phyloP scores from a whole-genome alignment of 768 basidiomycete species.

The Tulasnella calospora region DNA sequence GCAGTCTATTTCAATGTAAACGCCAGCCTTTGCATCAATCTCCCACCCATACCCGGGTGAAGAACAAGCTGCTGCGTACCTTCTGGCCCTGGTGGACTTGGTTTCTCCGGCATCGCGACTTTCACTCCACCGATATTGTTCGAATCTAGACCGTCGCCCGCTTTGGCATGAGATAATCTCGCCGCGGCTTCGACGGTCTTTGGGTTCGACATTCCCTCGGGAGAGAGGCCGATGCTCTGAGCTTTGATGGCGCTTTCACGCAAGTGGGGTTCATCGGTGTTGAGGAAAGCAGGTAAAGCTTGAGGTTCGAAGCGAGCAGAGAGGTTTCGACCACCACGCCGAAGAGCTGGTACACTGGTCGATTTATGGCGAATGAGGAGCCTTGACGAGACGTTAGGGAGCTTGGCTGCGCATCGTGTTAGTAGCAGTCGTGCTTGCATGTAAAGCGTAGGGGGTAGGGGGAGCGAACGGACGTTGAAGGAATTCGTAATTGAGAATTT shows the following conservation, averaged over 20 bases:
- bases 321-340: constrained; percentile 13
- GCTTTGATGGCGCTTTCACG: not conserved
- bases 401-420: not conserved
- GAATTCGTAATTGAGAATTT: not conserved
- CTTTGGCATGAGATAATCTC: constrained; percentile 5
- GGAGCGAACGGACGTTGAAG: not conserved
- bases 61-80: not conserved
- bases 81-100: constrained; percentile 21
- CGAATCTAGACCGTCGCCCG: not conserved
- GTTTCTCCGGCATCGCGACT: constrained; percentile 14
- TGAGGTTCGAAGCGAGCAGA: constrained; percentile 16
- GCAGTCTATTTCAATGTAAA: constrained; percentile 7
- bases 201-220: constrained; percentile 18
- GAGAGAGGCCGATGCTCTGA: constrained; percentile 9
- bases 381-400: not conserved
- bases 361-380: not conserved
- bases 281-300: not conserved
- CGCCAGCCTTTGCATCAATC: not conserved
- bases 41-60: not conserved
- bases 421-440: not conserved
- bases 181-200: constrained; percentile 23
- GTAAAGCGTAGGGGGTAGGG: not conserved
- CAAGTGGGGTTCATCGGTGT: not conserved
- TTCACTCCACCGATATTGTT: not conserved
- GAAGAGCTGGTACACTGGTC: not conserved